Percentiles rank a stretch among this genome's conserved stretches.
Evolutionary conservation across 1,284 basidiomycete species (phyloP).

Genomic region (Pascua sp.): DNA sequence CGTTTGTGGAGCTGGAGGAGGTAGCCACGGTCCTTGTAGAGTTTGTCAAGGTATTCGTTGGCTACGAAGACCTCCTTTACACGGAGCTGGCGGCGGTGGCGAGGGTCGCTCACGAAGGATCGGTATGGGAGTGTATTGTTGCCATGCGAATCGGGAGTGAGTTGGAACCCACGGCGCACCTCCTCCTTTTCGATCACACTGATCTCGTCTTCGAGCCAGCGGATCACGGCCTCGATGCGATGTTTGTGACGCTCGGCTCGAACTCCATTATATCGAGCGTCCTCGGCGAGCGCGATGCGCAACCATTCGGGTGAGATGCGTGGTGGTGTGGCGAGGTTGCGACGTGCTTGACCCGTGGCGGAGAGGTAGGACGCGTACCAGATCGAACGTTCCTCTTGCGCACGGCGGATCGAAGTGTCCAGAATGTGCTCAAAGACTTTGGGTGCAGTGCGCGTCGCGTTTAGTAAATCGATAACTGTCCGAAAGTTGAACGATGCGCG

Average conservation of each 20-base stretch:
- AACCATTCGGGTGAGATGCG: slow-evolving; percentile 18
- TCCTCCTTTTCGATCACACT: slow-evolving; percentile 4
- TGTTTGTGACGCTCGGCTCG: not conserved
- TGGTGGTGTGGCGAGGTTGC: not conserved
- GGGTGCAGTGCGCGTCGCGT: not conserved
- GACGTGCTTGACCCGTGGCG: not conserved
- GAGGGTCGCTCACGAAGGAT: too few species aligned
- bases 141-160: not conserved
- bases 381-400: not conserved
- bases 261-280: not conserved
- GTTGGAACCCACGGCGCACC: not conserved
- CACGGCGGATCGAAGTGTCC: slow-evolving; percentile 4
- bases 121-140: not conserved
- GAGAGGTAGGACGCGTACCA: slow-evolving; percentile 14
- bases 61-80: too few species aligned
- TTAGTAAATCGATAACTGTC: slow-evolving; percentile 4
- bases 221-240: not conserved
- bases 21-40: too few species aligned
- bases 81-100: too few species aligned
- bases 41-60: too few species aligned
- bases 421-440: slow-evolving; percentile 8
- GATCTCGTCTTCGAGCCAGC: slow-evolving; percentile 6
- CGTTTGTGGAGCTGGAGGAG: too few species aligned
- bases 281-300: slow-evolving; percentile 2
- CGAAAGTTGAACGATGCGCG: not conserved